These are phyloP conservation scores for Ceratobasidium theobromae DNA, from an alignment of 1,284 basidiomycete species.

Conservation along the genomic window DNA sequence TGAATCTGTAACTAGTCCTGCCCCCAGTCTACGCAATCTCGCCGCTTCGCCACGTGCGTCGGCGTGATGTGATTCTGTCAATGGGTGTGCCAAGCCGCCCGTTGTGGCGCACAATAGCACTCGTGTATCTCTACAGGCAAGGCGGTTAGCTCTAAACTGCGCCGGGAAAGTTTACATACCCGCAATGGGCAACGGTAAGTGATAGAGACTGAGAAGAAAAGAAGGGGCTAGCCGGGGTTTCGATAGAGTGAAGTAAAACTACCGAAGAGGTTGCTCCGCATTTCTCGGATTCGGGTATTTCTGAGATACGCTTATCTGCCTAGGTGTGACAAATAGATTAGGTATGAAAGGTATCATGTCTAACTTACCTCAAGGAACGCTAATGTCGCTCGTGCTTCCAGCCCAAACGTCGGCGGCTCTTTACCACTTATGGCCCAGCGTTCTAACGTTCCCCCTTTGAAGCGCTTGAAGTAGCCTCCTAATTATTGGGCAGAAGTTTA, in stretches of 20 bases:
- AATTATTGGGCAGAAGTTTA: constrained; percentile 8
- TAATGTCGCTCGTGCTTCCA: constrained; percentile 81
- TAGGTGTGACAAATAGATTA: constrained; percentile 33
- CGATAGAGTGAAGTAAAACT: constrained; percentile 82
- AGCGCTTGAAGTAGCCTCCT: constrained; percentile 84
- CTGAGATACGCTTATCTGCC: constrained; percentile 63
- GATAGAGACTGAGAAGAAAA: constrained; percentile 70
- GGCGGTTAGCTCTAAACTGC: neutral
- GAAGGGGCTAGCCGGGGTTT: constrained; percentile 72
- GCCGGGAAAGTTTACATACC: constrained; percentile 53
- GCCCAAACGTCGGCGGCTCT: constrained; percentile 58
- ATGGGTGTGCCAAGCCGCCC: constrained; percentile 69
- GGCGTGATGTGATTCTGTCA: constrained; percentile 92
- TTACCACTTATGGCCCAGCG: constrained; percentile 58
- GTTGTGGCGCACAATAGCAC: constrained; percentile 78
- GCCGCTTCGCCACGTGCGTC: constrained; percentile 85
- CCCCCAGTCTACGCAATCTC: constrained; percentile 84
- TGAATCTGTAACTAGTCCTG: constrained; percentile 87
- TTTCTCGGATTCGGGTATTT: constrained; percentile 53
- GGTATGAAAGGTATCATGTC: neutral
- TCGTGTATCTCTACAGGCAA: constrained; percentile 73
- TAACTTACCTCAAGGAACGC: constrained; percentile 78
- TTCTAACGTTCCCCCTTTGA: constrained; percentile 71
- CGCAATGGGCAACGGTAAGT: constrained; percentile 89
- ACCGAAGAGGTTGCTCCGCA: constrained; percentile 89